These are phyloP conservation scores for Abelmoschus esculentus DNA, from an alignment of 345 rosid genomes.

Conservation along the genomic window DNA sequence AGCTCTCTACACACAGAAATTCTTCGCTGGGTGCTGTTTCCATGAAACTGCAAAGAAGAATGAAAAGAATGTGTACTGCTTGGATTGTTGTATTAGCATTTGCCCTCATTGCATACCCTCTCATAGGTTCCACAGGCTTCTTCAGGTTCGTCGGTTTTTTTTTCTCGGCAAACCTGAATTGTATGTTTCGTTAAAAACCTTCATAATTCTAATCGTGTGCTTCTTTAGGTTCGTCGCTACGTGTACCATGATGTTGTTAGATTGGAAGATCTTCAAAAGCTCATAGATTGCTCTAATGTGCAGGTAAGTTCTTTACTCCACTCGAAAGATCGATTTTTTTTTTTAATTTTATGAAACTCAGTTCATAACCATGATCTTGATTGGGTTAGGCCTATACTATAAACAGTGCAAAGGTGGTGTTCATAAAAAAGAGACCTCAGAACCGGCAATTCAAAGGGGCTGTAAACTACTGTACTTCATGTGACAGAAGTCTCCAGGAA, in stretches of 20 bases:
- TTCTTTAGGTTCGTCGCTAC: constrained; percentile 91
- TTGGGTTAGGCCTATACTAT: constrained; percentile 67
- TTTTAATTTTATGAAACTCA: not conserved
- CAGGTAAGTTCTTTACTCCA: constrained; percentile 38
- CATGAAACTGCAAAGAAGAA: constrained; percentile 87
- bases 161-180: no score
- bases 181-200: no score
- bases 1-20: constrained; percentile 70
- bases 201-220: constrained; percentile 2
- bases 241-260: constrained; percentile 96
- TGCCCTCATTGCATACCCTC: constrained; percentile 91
- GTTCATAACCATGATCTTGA: not conserved
- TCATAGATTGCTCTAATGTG: constrained; percentile 88
- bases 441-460: constrained; percentile 91
- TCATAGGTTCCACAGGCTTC: constrained; percentile 82
- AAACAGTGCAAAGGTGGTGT: constrained; percentile 90
- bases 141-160: constrained; percentile 93
- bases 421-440: constrained; percentile 94
- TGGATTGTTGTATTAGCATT: constrained; percentile 84
- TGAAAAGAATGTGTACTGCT: constrained; percentile 81
- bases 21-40: constrained; percentile 64
- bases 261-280: constrained; percentile 83
- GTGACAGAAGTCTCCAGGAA: constrained; percentile 92
- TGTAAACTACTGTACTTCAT: constrained; percentile 83
- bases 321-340: no score